phyloP scores from a whole-genome alignment of 176 grass and related monocot genomes.

The Themeda triandra region DNA sequence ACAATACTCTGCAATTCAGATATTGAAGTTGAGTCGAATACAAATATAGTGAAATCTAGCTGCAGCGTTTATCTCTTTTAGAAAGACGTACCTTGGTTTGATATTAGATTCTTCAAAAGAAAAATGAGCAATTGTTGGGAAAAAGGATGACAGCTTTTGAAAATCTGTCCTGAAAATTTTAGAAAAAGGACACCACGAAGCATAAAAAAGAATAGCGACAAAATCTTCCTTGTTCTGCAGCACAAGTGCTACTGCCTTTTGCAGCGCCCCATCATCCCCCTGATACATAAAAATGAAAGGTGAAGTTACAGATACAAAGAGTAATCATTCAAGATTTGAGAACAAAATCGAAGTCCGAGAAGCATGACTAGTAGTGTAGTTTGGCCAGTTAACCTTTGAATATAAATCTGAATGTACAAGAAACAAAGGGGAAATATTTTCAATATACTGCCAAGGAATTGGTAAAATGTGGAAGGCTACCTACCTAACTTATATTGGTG shows the following conservation, averaged over 20 bases:
- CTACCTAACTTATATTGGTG: neutral
- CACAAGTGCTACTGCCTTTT: constrained; percentile 65
- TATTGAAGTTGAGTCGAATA: neutral
- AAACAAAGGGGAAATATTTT: constrained; percentile 21
- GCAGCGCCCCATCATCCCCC: constrained; percentile 67
- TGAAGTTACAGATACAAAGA: neutral
- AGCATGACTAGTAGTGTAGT: neutral
- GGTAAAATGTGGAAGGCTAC: neutral
- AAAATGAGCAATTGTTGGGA: constrained; percentile 67
- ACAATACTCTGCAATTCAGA: constrained; percentile 67
- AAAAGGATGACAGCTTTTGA: constrained; percentile 53
- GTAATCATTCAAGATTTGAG: neutral
- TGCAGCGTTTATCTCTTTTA: neutral
- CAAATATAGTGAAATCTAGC: neutral
- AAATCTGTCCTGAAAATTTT: constrained; percentile 75
- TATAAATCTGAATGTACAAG: neutral
- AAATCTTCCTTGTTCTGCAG: constrained; percentile 61
- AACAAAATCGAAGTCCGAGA: neutral
- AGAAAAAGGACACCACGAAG: constrained; percentile 98
- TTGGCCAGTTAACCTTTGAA: neutral
- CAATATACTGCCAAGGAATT: constrained; percentile 38
- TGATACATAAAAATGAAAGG: constrained; percentile 18
- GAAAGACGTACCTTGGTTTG: constrained; percentile 58
- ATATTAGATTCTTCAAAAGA: constrained; percentile 93
- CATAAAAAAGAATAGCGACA: constrained; percentile 88